Evolutionary conservation across 192 early-diverging fungal genomes (phyloP), one percentile per base, ranked within the genome.

Genomic region (Coemansia aciculifera): DNA sequence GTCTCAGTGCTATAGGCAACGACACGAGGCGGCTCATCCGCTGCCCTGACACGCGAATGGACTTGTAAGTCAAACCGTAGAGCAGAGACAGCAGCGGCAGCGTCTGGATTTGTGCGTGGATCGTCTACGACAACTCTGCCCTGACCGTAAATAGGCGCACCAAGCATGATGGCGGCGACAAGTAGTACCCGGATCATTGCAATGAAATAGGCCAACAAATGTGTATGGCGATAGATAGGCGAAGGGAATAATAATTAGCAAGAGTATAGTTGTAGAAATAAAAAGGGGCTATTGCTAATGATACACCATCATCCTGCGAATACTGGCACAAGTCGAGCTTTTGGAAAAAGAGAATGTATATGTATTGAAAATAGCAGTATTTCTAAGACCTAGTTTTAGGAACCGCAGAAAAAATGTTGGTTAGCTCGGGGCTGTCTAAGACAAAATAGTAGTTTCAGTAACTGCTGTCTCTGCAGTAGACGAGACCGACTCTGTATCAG

Each of bases 381-480:
- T n/a, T 56, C 5, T 32, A 56, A 56, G 29, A 56, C 54, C 51
- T 27, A 54, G 24, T 13, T 56, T 56, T 56, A 56, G 29, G 54
- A 29, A 32, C 27, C 11, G 24, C 15, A 29, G 21, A 52, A 32
- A 34, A 34, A 56, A 17, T 56, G 29, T 32, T 17, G 54, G 31
- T 54, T 15, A 6, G 52, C 11, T 40, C 13, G 39, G 13, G 52
- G 27, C 5, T 12, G 52, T 29, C 52, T 56, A 31, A 56, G 52
- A 56, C 52, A 31, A 12, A 15, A 13, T 56, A 29, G 27, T 32
- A 17, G 52, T 34, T 56, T 39, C 59, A 36, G 59, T n/a, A 60
- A 23, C 59, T 37, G 34, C 13, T 40, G 59, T 62, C 19, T 21
- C 59, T 62, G 59, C 19, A 21, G 59, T 62, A 62, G 59, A 40